phyloP scores from a whole-genome alignment of 257 asterid species.

The Jacaranda mimosifolia region DNA sequence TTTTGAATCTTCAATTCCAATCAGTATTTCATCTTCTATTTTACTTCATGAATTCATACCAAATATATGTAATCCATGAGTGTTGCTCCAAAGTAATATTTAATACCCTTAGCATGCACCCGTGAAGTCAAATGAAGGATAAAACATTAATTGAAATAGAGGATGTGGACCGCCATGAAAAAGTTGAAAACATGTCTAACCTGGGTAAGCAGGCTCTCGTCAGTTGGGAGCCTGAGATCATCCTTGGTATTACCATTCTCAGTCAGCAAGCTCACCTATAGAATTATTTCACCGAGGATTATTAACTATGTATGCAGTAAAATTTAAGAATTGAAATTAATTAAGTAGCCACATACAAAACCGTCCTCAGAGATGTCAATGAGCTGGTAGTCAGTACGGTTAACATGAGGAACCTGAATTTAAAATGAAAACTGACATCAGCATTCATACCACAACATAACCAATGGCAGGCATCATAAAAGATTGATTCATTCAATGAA shows the following conservation, averaged over 20 bases:
- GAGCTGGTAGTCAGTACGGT: slow-evolving; percentile 90
- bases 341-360: slow-evolving; percentile 59
- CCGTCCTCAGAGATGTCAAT: slow-evolving; percentile 98
- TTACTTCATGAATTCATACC: too few relatives aligned
- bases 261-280: slow-evolving; percentile 85
- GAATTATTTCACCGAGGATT: not conserved
- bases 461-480: not conserved
- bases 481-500: not conserved
- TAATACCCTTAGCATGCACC: too few relatives aligned
- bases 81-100: too few relatives aligned
- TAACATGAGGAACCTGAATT: slow-evolving; percentile 89
- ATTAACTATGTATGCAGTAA: not conserved
- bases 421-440: not conserved
- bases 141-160: too few relatives aligned
- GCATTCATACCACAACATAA: not conserved
- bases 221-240: slow-evolving; percentile 93
- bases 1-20: too few relatives aligned
- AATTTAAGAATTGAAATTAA: not conserved
- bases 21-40: too few relatives aligned
- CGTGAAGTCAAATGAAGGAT: too few relatives aligned
- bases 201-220: slow-evolving; percentile 74
- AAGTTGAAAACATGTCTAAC: slow-evolving; percentile 37
- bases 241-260: slow-evolving; percentile 92
- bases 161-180: too few relatives aligned
- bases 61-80: too few relatives aligned